A percentile compares a stretch with the other conserved stretches of the same genome.
phyloP scores from a whole-genome alignment of 352 stramenopile genomes.

The Pythium volutum region DNA sequence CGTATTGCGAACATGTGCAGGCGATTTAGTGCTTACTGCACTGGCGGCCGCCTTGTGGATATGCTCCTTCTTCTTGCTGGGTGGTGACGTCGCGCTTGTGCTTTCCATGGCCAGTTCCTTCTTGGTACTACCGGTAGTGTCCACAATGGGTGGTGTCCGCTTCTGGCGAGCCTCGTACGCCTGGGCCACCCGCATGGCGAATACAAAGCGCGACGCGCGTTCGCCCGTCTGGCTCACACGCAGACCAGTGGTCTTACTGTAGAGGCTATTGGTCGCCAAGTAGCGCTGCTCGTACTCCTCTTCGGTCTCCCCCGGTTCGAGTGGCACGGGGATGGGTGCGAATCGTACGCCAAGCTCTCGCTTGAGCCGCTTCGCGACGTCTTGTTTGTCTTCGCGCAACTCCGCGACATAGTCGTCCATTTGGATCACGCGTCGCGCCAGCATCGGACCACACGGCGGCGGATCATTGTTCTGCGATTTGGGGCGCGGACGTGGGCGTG shows the following conservation, averaged over 20 bases:
- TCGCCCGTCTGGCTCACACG: no score
- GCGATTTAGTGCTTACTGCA: no score
- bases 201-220: no score
- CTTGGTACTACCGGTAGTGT: neutral
- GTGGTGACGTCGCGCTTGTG: no score
- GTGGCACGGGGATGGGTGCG: neutral
- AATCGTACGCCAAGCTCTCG: neutral
- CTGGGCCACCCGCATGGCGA: no score
- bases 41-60: no score
- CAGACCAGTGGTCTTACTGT: no score
- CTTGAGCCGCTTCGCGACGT: neutral
- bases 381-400: neutral
- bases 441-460: neutral
- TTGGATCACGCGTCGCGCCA: neutral
- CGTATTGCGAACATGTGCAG: neutral
- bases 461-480: no score
- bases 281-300: conserved; percentile 1
- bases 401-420: neutral
- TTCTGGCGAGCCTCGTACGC: neutral
- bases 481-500: no score
- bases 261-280: no score
- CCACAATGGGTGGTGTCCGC: neutral
- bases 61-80: no score
- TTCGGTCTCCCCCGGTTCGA: neutral
- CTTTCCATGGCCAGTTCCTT: neutral